A percentile compares a stretch with the other conserved stretches of the same genome.
Conservation (phyloP, 2,329 filamentous ascomycete species). For the Claviceps capensis region DNA sequence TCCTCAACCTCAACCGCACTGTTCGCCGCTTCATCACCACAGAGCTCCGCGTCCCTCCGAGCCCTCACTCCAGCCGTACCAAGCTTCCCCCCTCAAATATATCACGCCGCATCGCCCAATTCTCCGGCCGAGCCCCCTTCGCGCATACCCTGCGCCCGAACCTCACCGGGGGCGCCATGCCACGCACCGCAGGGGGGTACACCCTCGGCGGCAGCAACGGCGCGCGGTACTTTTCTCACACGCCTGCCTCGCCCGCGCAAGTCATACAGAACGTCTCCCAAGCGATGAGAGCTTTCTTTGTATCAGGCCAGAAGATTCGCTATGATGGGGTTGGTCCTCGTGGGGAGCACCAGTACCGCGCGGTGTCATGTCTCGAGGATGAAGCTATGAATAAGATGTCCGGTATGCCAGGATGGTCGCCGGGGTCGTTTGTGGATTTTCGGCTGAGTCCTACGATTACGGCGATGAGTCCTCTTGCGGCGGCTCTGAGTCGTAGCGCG, state of each 20-base stretch:
- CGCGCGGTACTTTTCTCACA: conserved; percentile 81
- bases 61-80: conserved; percentile 30
- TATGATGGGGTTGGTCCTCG: conserved; percentile 65
- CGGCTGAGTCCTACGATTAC: conserved; percentile 79
- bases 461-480: conserved; percentile 60
- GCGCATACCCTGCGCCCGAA: conserved; percentile 82
- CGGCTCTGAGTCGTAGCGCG: conserved; percentile 33
- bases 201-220: conserved; percentile 45
- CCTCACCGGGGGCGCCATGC: conserved; percentile 73
- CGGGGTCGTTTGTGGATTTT: conserved; percentile 83
- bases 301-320: conserved; percentile 79
- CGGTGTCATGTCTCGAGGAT: conserved; percentile 62
- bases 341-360: conserved; percentile 68
- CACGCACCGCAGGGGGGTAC: conserved; percentile 84
- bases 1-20: conserved; percentile 25
- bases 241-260: conserved; percentile 71
- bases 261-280: conserved; percentile 92
- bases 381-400: conserved; percentile 56
- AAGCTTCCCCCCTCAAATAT: conserved; percentile 36
- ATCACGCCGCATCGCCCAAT: conserved; percentile 39
- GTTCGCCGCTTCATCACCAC: conserved; percentile 39
- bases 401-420: conserved; percentile 36
- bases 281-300: conserved; percentile 79
- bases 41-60: conserved; percentile 12
- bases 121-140: conserved; percentile 70